Evolutionary conservation across 192 early-diverging fungal genomes (phyloP).

Genomic region (Gigaspora rosea): DNA sequence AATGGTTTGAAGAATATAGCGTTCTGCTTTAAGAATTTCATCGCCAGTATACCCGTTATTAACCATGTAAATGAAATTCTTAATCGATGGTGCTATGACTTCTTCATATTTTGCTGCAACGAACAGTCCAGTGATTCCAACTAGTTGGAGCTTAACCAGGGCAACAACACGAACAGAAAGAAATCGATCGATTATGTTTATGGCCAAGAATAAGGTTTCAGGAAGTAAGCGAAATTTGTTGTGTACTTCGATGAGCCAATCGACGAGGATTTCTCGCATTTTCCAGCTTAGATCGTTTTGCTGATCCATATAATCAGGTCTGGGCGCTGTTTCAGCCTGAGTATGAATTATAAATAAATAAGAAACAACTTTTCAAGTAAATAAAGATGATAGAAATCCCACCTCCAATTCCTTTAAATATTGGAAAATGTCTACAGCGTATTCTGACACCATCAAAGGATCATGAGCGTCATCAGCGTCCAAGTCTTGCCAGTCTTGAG

Average conservation of each 20-base stretch:
- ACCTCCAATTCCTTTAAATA: conserved; percentile 81
- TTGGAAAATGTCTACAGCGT: conserved; percentile 89
- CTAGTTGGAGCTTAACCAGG: conserved; percentile 88
- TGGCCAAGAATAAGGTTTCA: conserved; percentile 90
- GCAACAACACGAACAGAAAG: conserved; percentile 84
- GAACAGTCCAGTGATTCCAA: conserved; percentile 88
- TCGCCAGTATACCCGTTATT: conserved; percentile 77
- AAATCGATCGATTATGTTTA: conserved; percentile 96
- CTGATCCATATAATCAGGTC: conserved; percentile 76
- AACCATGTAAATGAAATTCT: conserved; percentile 85
- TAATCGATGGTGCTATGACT: conserved; percentile 75
- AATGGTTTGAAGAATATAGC: conserved; percentile 85
- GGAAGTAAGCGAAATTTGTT: conserved; percentile 87
- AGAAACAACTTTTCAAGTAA: neutral
- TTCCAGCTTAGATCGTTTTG: conserved; percentile 89
- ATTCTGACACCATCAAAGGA: conserved; percentile 93
- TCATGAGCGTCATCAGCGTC: conserved; percentile 80
- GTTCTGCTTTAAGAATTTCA: conserved; percentile 90
- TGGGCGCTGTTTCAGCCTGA: conserved; percentile 68
- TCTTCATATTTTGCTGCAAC: conserved; percentile 97
- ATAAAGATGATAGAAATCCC: neutral
- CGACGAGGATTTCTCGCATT: conserved; percentile 91
- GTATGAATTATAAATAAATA: neutral
- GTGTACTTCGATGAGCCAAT: conserved; percentile 96
- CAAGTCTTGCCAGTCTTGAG: conserved; percentile 67